Conservation (phyloP, 768 basidiomycete genomes). For the Cystobasidium ongulense region DNA sequence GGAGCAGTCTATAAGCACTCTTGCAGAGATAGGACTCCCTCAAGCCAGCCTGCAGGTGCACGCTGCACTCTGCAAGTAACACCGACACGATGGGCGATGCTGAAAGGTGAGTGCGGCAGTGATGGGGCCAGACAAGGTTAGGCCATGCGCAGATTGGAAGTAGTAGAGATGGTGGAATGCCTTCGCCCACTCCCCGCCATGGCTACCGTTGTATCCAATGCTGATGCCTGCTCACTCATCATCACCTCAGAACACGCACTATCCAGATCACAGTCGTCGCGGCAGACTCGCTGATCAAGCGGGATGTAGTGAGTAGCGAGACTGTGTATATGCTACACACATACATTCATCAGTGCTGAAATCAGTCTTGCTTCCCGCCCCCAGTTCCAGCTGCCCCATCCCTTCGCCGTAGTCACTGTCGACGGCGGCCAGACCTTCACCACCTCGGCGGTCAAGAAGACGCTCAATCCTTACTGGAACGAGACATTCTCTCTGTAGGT, state of each 20-base stretch:
- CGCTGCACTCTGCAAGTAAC: background rate
- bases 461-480: conserved; percentile 91
- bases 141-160: no score
- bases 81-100: background rate
- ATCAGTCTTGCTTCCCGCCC: conserved; percentile 44
- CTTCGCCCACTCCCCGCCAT: background rate
- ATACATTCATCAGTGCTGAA: conserved; percentile 8
- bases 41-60: background rate
- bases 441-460: conserved; percentile 93
- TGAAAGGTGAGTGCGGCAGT: background rate
- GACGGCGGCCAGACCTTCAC: conserved; percentile 96
- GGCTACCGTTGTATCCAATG: background rate
- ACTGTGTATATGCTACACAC: background rate
- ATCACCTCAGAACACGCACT: conserved; percentile 21
- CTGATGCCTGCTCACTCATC: background rate
- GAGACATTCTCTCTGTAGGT: conserved; percentile 94
- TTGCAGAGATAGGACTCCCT: background rate
- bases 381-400: conserved; percentile 82
- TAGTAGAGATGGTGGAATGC: no score
- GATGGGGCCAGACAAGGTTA: background rate
- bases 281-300: conserved; percentile 84
- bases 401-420: conserved; percentile 95
- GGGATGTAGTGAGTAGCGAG: conserved; percentile 56
- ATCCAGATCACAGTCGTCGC: conserved; percentile 54
- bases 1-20: background rate